A percentile compares a stretch with the other conserved stretches of the same genome.
These are phyloP conservation scores for Aspergillus unguis DNA, from an alignment of 2,329 filamentous ascomycete species.

Conservation along the genomic window DNA sequence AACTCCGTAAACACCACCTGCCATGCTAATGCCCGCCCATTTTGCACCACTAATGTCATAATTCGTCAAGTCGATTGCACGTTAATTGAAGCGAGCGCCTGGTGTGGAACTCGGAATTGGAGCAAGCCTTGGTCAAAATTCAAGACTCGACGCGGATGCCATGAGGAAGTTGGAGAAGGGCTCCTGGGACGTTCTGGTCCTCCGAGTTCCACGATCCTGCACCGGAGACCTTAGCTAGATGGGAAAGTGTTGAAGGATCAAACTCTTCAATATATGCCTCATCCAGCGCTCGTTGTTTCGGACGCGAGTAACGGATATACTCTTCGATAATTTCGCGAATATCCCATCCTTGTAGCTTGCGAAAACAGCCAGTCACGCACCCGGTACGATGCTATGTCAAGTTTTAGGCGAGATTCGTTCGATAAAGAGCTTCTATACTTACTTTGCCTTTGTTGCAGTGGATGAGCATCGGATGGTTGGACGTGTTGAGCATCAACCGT, in stretches of 20 bases:
- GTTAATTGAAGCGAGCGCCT: background rate
- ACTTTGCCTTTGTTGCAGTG: slow-evolving; percentile 92
- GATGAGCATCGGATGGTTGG: slow-evolving; percentile 76
- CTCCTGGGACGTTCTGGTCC: slow-evolving; percentile 8
- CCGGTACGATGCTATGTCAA: slow-evolving; percentile 72
- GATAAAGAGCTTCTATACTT: slow-evolving; percentile 19
- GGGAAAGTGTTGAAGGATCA: slow-evolving; percentile 21
- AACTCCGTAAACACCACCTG: background rate
- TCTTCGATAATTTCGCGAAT: slow-evolving; percentile 64
- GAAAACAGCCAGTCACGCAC: slow-evolving; percentile 77
- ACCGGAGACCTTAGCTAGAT: slow-evolving; percentile 17
- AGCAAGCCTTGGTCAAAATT: background rate
- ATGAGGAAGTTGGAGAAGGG: slow-evolving; percentile 9
- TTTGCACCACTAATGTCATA: background rate
- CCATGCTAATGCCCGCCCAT: background rate
- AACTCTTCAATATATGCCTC: slow-evolving; percentile 27
- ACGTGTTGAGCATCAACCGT: slow-evolving; percentile 64
- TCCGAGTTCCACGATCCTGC: slow-evolving; percentile 14
- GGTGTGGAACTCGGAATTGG: background rate
- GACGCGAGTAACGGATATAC: slow-evolving; percentile 61
- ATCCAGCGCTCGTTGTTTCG: slow-evolving; percentile 47
- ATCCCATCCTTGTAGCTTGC: slow-evolving; percentile 69
- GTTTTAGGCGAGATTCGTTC: background rate
- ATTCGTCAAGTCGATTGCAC: background rate
- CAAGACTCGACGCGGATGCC: slow-evolving; percentile 2